Evolutionary conservation across 2,329 filamentous ascomycete species (phyloP).

Genomic region (Thelonectria olida): DNA sequence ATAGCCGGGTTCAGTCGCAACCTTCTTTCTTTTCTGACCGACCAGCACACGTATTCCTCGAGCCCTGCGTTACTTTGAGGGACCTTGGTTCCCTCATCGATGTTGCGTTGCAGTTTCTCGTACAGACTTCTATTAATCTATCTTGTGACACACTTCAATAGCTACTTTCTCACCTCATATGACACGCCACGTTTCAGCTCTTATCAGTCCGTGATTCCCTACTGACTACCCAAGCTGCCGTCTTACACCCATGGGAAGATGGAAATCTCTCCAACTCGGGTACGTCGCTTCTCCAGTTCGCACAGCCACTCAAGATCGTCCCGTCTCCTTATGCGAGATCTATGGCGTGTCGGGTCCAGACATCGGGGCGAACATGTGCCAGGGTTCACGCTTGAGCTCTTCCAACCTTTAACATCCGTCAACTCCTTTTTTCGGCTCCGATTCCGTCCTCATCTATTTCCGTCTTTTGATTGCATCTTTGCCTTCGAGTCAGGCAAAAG

Average conservation of each 20-base stretch:
- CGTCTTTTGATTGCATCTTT: neutral
- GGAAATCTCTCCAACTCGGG: constrained; percentile 15
- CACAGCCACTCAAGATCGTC: constrained; percentile 34
- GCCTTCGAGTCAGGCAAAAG: neutral
- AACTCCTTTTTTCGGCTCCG: no score
- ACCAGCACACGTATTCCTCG: neutral
- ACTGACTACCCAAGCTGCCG: constrained; percentile 3
- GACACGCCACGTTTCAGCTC: constrained; percentile 20
- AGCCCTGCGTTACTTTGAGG: neutral
- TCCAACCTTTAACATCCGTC: no score
- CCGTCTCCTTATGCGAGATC: constrained; percentile 35
- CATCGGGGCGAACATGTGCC: neutral
- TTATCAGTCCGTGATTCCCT: constrained; percentile 8
- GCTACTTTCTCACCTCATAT: constrained; percentile 14
- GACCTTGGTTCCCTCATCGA: neutral
- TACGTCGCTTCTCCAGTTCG: constrained; percentile 23
- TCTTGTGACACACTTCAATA: constrained; percentile 23
- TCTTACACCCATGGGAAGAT: neutral
- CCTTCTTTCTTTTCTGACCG: constrained; percentile 1
- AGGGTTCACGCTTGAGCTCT: no score
- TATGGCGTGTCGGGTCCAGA: constrained; percentile 20
- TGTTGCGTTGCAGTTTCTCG: constrained; percentile 22
- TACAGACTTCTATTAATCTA: constrained; percentile 7
- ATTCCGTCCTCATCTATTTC: neutral
- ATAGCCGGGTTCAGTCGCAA: constrained; percentile 11